A percentile compares a stretch with the other conserved stretches of the same genome.
Evolutionary conservation across 257 asterid genomes (phyloP).

Genomic region (Gentiana dahurica): DNA sequence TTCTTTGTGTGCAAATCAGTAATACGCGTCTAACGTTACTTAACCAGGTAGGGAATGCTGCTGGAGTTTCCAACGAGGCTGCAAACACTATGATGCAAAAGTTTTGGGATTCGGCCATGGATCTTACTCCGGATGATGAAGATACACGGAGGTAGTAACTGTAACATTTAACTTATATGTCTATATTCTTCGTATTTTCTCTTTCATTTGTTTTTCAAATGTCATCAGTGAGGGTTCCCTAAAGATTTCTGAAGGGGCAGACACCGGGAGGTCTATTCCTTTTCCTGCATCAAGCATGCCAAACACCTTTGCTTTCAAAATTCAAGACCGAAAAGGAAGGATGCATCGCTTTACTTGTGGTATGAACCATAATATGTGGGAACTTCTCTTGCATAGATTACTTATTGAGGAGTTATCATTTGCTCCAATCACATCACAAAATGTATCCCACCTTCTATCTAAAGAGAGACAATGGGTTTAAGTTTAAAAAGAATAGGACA

Average conservation of each 20-base stretch:
- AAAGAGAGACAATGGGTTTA: no score
- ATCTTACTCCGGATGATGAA: constrained; percentile 68
- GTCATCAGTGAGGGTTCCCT: constrained; percentile 68
- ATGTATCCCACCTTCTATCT: no score
- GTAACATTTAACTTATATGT: not conserved
- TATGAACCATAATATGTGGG: constrained; percentile 11
- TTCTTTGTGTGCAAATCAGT: not conserved
- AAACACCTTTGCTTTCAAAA: constrained; percentile 63
- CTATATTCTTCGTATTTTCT: constrained; percentile 5
- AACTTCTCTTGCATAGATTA: no score
- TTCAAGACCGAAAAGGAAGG: constrained; percentile 83
- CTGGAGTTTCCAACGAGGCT: constrained; percentile 60
- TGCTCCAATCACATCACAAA: no score
- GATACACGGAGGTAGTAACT: constrained; percentile 54
- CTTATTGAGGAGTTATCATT: no score
- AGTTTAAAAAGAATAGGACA: no score
- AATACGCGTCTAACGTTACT: constrained; percentile 3
- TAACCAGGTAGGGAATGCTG: constrained; percentile 66
- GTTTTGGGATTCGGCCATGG: constrained; percentile 98
- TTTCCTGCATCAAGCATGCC: constrained; percentile 39
- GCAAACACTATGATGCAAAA: constrained; percentile 78
- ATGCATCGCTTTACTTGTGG: constrained; percentile 90
- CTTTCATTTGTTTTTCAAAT: constrained; percentile 17
- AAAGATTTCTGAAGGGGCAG: constrained; percentile 72
- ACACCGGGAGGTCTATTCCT: constrained; percentile 47